Conservation (phyloP, 148 eudicot species). For the Agrostemma githago region DNA sequence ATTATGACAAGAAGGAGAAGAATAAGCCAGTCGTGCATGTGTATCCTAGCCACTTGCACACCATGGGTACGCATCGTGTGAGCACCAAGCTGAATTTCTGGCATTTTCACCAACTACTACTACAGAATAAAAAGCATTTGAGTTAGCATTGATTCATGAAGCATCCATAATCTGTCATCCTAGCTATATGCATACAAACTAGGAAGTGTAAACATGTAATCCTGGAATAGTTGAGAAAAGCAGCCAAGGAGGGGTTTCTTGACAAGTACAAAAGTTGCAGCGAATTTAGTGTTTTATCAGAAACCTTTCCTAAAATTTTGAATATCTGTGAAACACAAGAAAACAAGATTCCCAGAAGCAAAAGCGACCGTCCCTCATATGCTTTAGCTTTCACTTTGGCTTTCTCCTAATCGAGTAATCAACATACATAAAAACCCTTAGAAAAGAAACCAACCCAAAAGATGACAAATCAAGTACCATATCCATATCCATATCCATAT, state of each 20-base stretch:
- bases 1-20: slow-evolving; percentile 58
- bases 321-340: not conserved
- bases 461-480: too few species aligned
- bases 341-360: not conserved
- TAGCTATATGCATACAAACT: not conserved
- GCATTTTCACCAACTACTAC: slow-evolving; percentile 30
- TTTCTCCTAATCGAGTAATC: not conserved
- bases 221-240: not conserved
- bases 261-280: not conserved
- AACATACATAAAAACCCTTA: not conserved
- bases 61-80: slow-evolving; percentile 83
- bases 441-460: not conserved
- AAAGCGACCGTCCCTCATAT: not conserved
- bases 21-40: slow-evolving; percentile 84
- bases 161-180: not conserved
- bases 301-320: not conserved
- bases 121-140: not conserved
- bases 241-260: not conserved
- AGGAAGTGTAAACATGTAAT: not conserved
- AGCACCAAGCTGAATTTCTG: slow-evolving; percentile 46
- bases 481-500: not conserved
- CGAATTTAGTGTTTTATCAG: too few species aligned
- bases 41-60: slow-evolving; percentile 55
- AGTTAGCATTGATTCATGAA: slow-evolving; percentile 5
- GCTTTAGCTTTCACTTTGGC: not conserved